phyloP scores from a whole-genome alignment of 306 rosid genomes.

The Ammopiptanthus mongolicus region DNA sequence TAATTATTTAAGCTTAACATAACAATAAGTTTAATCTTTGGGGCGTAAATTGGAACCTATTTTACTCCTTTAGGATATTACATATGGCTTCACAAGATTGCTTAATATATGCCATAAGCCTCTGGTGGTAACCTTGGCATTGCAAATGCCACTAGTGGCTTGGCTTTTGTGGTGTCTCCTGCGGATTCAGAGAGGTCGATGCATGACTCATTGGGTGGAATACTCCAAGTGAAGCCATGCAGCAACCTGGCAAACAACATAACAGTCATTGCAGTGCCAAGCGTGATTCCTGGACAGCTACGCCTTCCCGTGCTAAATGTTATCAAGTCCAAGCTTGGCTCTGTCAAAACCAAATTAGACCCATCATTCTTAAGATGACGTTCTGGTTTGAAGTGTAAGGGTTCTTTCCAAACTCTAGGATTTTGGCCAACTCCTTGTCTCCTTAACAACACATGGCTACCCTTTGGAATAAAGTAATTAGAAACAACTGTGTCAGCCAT shows the following conservation, averaged over 20 bases:
- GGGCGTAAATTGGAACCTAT: no score
- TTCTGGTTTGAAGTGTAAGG: constrained; percentile 22
- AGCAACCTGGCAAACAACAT: constrained; percentile 8
- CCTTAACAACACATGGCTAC: constrained; percentile 29
- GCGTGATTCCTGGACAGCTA: not conserved
- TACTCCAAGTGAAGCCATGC: constrained; percentile 20
- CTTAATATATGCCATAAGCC: not conserved
- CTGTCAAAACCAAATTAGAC: not conserved
- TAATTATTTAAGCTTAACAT: no score
- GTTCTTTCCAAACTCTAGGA: constrained; percentile 25
- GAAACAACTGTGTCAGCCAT: constrained; percentile 13
- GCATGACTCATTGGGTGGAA: not conserved
- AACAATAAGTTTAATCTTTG: no score
- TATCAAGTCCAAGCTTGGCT: constrained; percentile 17
- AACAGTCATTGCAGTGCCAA: not conserved
- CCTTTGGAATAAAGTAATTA: constrained; percentile 39
- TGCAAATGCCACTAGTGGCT: not conserved
- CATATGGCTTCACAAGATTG: no score
- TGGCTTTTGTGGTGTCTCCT: not conserved
- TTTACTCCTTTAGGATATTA: no score
- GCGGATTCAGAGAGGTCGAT: not conserved
- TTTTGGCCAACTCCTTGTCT: constrained; percentile 18
- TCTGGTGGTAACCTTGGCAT: not conserved
- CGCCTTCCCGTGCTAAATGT: constrained; percentile 14
- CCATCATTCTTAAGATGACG: not conserved